Evolutionary conservation across 306 rosid species (phyloP).

Genomic region (Hippophae tibetana): DNA sequence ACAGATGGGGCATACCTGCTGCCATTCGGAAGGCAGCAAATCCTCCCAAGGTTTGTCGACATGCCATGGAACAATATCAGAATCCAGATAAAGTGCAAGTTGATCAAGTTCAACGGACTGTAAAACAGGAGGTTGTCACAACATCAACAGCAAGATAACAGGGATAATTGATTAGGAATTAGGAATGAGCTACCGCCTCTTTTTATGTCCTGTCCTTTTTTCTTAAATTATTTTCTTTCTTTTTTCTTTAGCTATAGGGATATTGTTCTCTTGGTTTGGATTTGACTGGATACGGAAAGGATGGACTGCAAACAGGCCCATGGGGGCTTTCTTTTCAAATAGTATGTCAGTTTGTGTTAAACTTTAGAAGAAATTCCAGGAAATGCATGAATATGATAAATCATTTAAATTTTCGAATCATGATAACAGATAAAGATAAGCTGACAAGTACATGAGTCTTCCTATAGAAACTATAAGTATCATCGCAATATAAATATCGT

Average conservation of each 20-base stretch:
- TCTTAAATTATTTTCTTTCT: neutral
- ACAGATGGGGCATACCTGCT: conserved; percentile 44
- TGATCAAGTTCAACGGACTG: conserved; percentile 84
- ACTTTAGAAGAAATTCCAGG: neutral
- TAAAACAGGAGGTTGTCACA: conserved; percentile 23
- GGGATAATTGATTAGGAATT: neutral
- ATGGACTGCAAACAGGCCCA: no score
- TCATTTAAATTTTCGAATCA: no score
- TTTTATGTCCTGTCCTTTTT: neutral
- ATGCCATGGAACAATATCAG: conserved; percentile 73
- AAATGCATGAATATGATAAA: conserved; percentile 2
- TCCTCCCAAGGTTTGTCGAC: conserved; percentile 71
- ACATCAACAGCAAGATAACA: conserved; percentile 16
- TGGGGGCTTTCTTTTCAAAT: no score
- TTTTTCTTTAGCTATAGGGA: no score
- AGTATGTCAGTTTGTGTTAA: no score
- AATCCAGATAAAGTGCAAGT: conserved; percentile 84
- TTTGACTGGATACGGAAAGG: no score
- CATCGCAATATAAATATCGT: no score
- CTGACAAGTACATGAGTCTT: no score
- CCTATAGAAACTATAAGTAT: no score
- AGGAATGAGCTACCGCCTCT: neutral
- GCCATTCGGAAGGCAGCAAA: conserved; percentile 93
- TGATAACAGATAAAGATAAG: no score
- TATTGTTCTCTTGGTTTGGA: no score